Conservation (phyloP, 2,329 filamentous ascomycete species). For the Fusarium albosuccineum region DNA sequence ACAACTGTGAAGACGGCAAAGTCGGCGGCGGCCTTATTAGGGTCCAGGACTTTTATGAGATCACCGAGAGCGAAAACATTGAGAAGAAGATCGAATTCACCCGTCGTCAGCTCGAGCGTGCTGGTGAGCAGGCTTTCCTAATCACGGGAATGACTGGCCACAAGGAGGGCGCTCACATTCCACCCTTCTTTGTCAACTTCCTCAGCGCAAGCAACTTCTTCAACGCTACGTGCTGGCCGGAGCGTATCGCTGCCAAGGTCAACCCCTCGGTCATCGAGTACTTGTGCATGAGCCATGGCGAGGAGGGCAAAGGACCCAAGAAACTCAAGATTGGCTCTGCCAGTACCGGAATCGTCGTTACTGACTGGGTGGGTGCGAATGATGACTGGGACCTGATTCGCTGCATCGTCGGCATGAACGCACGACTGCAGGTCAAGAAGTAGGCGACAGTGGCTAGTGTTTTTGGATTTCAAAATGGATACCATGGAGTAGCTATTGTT, state of each 20-base stretch:
- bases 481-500: not conserved
- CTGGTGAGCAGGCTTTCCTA: slow-evolving; percentile 65
- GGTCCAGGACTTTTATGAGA: slow-evolving; percentile 95
- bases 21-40: slow-evolving; percentile 79
- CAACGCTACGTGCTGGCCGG: slow-evolving; percentile 91
- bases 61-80: slow-evolving; percentile 80
- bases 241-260: slow-evolving; percentile 86
- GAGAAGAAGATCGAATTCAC: slow-evolving; percentile 82
- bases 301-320: slow-evolving; percentile 62
- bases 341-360: slow-evolving; percentile 88
- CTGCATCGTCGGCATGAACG: slow-evolving; percentile 93
- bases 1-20: slow-evolving; percentile 85
- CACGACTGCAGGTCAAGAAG: slow-evolving; percentile 67
- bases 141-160: slow-evolving; percentile 54
- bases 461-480: slow-evolving; percentile 7
- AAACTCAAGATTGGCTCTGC: slow-evolving; percentile 74
- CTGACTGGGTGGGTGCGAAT: slow-evolving; percentile 89
- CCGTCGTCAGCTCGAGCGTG: slow-evolving; percentile 81
- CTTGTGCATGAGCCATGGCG: slow-evolving; percentile 69
- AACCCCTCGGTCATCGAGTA: slow-evolving; percentile 81
- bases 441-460: slow-evolving; percentile 38
- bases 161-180: slow-evolving; percentile 48
- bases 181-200: slow-evolving; percentile 90
- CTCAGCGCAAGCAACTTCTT: slow-evolving; percentile 94
- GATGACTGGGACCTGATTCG: slow-evolving; percentile 93